phyloP scores from a whole-genome alignment of 257 asterid genomes.

The Salvia hispanica region DNA sequence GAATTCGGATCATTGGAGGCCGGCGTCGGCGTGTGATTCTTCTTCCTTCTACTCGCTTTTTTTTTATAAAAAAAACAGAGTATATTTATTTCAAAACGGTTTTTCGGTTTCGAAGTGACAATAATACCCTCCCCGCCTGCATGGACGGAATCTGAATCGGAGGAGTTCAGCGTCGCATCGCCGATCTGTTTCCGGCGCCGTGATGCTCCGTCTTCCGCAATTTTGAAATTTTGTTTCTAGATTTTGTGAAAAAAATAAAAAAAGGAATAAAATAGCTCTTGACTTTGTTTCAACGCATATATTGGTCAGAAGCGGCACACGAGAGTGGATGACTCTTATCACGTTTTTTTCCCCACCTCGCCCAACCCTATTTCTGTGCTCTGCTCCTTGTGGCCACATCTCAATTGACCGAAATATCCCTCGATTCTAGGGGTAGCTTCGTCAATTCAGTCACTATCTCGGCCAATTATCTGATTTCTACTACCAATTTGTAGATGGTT shows the following conservation, averaged over 20 bases:
- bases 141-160: slow-evolving; percentile 25
- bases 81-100: not conserved
- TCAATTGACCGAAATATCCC: slow-evolving; percentile 34
- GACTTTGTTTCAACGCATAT: slow-evolving; percentile 46
- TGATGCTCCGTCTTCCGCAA: slow-evolving; percentile 28
- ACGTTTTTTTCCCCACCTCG: slow-evolving; percentile 40
- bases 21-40: slow-evolving; percentile 6
- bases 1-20: slow-evolving; percentile 35
- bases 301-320: slow-evolving; percentile 33
- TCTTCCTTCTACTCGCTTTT: not conserved
- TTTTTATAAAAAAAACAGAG: no score
- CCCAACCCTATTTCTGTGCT: slow-evolving; percentile 39
- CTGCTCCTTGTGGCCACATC: slow-evolving; percentile 38
- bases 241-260: not conserved
- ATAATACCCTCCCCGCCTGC: slow-evolving; percentile 34
- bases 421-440: slow-evolving; percentile 7
- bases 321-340: slow-evolving; percentile 40
- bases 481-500: not conserved
- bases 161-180: slow-evolving; percentile 5
- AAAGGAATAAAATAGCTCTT: slow-evolving; percentile 6
- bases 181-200: slow-evolving; percentile 27
- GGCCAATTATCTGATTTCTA: not conserved
- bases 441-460: slow-evolving; percentile 4
- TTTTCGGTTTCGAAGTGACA: slow-evolving; percentile 28
- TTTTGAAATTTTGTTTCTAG: slow-evolving; percentile 13